Evolutionary conservation across 352 stramenopile genomes (phyloP), one percentile per base, ranked within the genome.

Genomic region (Blastocystis sp.): DNA sequence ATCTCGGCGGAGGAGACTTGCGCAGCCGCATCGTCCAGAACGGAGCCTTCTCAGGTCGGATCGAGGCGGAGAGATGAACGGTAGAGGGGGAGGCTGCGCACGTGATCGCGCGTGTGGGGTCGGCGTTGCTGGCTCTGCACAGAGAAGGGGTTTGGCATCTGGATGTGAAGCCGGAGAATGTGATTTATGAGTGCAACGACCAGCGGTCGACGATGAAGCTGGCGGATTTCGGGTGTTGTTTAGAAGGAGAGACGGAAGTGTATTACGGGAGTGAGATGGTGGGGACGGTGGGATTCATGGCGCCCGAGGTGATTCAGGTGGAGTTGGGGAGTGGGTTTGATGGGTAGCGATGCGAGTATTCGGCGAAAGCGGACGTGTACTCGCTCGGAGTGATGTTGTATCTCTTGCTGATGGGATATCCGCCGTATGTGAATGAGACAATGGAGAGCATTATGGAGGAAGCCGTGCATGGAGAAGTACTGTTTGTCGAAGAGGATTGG

Each of bases 131-230:
- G n/a, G 36, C 63, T 21, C 42, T 40, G n/a, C 63, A 75, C 48
- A 8, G 48, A n/a, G 24, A 75, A 4, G 24, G 27, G 6, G 48
- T 75, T 46, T 75, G 48, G 18, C 63, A 75, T 75, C 63, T 75
- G 32, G 63, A 75, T 51, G 63, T 75, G 29, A 75, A 75, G 32
- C 63, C 63, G n/a, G 63, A 75, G 63, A 75, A 75, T 75, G 48
- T 75, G n/a, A 75, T 75, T 38, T 75, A 49, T 51, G 63, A 75
- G n/a, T 49, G 63, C 29, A 40, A 51, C 24, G 63, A 75, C 42
- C 34, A 75, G 24, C 29, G 36, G 6, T 48, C 63, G 24, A 46
- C 14, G 18, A 75, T 75, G 63, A 75, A 75, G 32, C 36, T 75
- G 8, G 48, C 63, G 6, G 63, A 75, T 46, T 75, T 75, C n/a